Evolutionary conservation across 768 basidiomycete species (phyloP).

Genomic region (Coprinopsis sp.): DNA sequence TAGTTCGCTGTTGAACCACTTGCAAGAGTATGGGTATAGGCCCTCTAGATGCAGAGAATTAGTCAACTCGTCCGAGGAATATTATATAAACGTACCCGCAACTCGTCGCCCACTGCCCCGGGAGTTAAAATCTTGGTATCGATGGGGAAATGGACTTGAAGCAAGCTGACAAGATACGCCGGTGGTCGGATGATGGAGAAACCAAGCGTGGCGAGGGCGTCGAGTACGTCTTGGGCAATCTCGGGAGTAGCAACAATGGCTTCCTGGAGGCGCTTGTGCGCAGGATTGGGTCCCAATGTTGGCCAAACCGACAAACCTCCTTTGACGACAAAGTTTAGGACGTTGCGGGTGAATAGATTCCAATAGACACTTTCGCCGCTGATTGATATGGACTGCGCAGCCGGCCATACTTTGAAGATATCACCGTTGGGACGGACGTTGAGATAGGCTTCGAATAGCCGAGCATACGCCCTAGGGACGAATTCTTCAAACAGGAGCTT

Average conservation of each 20-base stretch:
- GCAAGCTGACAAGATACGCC: constrained; percentile 25
- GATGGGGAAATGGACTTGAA: too few relatives aligned
- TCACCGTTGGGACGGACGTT: constrained; percentile 17
- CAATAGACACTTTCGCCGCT: constrained; percentile 39
- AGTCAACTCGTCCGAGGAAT: too few relatives aligned
- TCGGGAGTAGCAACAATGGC: constrained; percentile 23
- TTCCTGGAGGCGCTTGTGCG: constrained; percentile 5
- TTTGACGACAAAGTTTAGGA: constrained; percentile 25
- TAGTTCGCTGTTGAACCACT: too few relatives aligned
- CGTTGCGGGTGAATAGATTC: constrained; percentile 25
- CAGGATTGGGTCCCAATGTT: constrained; percentile 14
- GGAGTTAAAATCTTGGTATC: too few relatives aligned
- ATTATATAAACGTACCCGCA: too few relatives aligned
- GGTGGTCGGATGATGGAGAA: constrained; percentile 34
- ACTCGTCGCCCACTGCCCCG: too few relatives aligned
- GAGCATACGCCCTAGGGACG: constrained; percentile 42
- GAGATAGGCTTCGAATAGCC: constrained; percentile 29
- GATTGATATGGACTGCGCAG: constrained; percentile 22
- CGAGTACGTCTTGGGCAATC: constrained; percentile 18
- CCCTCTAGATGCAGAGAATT: too few relatives aligned
- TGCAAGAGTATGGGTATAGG: too few relatives aligned
- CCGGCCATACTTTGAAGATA: constrained; percentile 40
- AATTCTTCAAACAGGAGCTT: constrained; percentile 37
- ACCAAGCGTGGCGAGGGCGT: constrained; percentile 27
- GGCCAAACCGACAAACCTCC: constrained; percentile 31